Evolutionary conservation across 192 early-diverging fungal genomes (phyloP).

Genomic region (Entophlyctis helioformis): DNA sequence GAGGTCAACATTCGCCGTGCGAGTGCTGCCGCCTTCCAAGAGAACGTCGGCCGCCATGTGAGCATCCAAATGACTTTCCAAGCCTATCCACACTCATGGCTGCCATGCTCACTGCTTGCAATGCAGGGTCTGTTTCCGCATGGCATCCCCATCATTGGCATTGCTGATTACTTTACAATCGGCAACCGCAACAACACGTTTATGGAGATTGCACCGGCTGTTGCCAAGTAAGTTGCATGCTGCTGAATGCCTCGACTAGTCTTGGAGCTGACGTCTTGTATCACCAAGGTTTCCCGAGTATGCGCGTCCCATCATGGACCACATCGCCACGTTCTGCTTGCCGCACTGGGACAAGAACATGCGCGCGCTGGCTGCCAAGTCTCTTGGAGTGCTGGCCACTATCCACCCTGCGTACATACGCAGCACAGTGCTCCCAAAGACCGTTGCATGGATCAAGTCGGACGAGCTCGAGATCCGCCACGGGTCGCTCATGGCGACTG

Average conservation of each 20-base stretch:
- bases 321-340: constrained; percentile 53
- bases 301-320: constrained; percentile 52
- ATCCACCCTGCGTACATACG: constrained; percentile 16
- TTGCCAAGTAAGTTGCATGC: constrained; percentile 48
- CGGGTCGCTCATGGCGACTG: constrained; percentile 47
- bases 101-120: too few species aligned
- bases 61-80: background rate
- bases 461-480: constrained; percentile 43
- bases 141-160: constrained; percentile 83
- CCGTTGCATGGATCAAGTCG: constrained; percentile 7
- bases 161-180: constrained; percentile 86
- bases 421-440: constrained; percentile 2
- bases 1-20: constrained; percentile 89
- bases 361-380: constrained; percentile 62
- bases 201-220: constrained; percentile 51
- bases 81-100: background rate
- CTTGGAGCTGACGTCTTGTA: background rate
- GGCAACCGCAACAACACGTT: constrained; percentile 72
- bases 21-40: constrained; percentile 93
- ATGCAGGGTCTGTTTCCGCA: constrained; percentile 84
- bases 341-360: constrained; percentile 83
- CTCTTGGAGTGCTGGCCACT: constrained; percentile 50
- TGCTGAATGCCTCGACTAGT: background rate
- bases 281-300: constrained; percentile 63
- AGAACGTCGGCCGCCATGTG: constrained; percentile 77